Base-by-base conservation (phyloP, 768 basidiomycete species). In the Phaeotremella skinneri region DNA sequence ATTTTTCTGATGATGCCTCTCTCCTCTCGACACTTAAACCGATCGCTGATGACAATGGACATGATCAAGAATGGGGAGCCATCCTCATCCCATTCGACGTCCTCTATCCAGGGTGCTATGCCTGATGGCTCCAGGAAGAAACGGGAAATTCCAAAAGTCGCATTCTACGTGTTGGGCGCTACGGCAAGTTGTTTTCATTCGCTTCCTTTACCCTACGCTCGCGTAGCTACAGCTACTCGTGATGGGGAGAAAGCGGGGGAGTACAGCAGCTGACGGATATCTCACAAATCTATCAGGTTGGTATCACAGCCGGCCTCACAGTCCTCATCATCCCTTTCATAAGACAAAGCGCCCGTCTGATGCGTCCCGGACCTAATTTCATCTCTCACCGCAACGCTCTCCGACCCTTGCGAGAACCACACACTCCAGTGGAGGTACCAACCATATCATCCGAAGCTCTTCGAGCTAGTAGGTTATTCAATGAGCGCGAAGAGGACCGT, bases 131-230 rank as follows among this genome's bases (percentile, higher is more conserved):
- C 45, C 14, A 37, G 42, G 27, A 58, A 64, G 51, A 63, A 58
- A 49, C 59, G 62, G 58, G 58, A 62, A 50, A 65, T 70, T 20
- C 69, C 69, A 2, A 63, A 62, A 55, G 69, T 70, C 25, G 69
- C 69, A 6, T 58, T 67, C 14, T 70, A 70, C 45, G 69, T 70
- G 9, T 54, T 60, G 6, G 69, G 69, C 39, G 69, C 69, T 31
- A 59, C 69, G 37, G 69, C 67, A 49, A 47, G 66, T 70, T 23
- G 25, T 30, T 14, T 13, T 27, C n/a, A n/a, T n/a, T n/a, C n/a
- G n/a, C n/a, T n/a, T n/a, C n/a, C n/a, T n/a, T n/a, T n/a, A n/a
- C n/a, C n/a, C n/a, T n/a, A n/a, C n/a, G n/a, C n/a, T n/a, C n/a
- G n/a, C n/a, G n/a, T n/a, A n/a, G n/a, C n/a, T n/a, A n/a, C n/a